These are phyloP conservation scores for Letharia lupina DNA, from an alignment of 495 filamentous ascomycete species.

Conservation along the genomic window DNA sequence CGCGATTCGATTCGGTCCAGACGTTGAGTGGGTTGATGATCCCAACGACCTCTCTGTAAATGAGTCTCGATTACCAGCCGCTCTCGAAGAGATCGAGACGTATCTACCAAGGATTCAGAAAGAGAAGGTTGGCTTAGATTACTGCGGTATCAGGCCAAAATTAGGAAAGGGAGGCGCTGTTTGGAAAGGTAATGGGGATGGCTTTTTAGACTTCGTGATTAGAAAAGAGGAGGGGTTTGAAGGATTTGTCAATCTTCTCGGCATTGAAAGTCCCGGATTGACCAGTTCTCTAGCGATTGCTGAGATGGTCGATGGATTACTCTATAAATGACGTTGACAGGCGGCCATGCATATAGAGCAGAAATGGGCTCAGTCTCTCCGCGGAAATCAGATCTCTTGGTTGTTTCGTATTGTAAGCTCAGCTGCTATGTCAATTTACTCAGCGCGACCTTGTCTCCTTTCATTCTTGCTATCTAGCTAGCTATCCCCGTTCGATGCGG, in stretches of 20 bases:
- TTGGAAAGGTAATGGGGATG: conserved; percentile 48
- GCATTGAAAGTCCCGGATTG: conserved; percentile 91
- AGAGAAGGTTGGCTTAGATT: conserved; percentile 65
- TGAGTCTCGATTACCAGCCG: conserved; percentile 52
- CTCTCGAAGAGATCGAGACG: conserved; percentile 61
- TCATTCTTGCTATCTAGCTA: neutral
- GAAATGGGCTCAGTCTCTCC: neutral
- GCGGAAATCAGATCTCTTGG: neutral
- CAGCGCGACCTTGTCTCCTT: neutral
- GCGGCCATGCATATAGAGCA: neutral
- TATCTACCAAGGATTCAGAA: conserved; percentile 70
- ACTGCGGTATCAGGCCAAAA: conserved; percentile 88
- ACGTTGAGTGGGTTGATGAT: conserved; percentile 83
- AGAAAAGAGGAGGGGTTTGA: conserved; percentile 67
- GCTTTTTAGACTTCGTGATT: conserved; percentile 82
- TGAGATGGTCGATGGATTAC: conserved; percentile 65
- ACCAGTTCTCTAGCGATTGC: conserved; percentile 86
- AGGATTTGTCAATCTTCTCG: conserved; percentile 87
- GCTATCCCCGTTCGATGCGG: neutral
- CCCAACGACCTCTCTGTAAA: conserved; percentile 48
- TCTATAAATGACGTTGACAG: conserved; percentile 47
- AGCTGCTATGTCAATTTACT: neutral
- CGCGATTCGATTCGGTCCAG: conserved; percentile 83
- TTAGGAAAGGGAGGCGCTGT: conserved; percentile 51
- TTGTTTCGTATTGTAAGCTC: neutral